Evolutionary conservation across 2,329 filamentous ascomycete species (phyloP), one percentile per base, ranked within the genome.

Genomic region (Aspergillus felis): DNA sequence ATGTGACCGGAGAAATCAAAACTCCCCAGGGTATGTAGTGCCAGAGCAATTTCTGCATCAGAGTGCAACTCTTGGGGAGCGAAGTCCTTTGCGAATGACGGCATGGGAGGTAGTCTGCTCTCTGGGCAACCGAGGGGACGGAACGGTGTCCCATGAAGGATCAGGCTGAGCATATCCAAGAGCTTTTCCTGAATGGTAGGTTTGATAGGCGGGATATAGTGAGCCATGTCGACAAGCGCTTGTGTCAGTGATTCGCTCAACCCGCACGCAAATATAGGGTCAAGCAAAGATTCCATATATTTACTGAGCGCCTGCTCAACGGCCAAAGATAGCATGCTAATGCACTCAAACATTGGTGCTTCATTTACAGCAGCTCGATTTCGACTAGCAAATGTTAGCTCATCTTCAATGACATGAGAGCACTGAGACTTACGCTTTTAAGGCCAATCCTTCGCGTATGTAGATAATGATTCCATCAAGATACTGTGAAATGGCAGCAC

Each of bases 281-380:
- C 93, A 9, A 99, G 83, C 28, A 99, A 79, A 12, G 92, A 90
- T 71, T 97, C 92, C 87, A 99, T 97, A 71, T 97, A 97, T 76
- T 97, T 99, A 82, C 91, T 97, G 54, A 99, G 81, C 0, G 93
- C 94, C 77, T 99, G 94, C 1, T 94, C 94, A 29, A 97, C 94
- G 3, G 94, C 94, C 49, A 96, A 89, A 0, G 94, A 92, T 53
- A 99, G 84, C 78, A 96, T 92, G 73, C 95, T 99, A 72, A 99
- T 95, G 75, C 94, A 99, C 75, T 96, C 91, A 68, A 97, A 97
- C 60, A 97, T 93, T 0, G 93, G 92, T 2, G 82, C 83, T 70
- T 87, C 85, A 52, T 87, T 82, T 51, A 79, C 68, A 28, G 81
- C 78, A 29, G 78, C 74, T 64, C 84, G 84, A 63, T 84, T 85